Conservation (phyloP, 345 rosid genomes). For the Gossypium arboreum region DNA sequence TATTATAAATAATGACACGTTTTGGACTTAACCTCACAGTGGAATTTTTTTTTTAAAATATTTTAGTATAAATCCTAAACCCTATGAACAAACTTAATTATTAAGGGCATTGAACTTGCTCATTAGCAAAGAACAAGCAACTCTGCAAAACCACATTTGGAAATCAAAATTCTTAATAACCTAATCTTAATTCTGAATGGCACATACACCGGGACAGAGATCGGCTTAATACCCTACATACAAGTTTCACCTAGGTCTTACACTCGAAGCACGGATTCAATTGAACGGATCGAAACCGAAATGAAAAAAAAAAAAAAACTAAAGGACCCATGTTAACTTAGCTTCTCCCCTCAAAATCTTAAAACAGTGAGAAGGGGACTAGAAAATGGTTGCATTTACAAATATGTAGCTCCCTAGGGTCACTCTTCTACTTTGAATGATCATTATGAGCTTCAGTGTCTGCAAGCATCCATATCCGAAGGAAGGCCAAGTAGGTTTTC, state of each 20-base stretch:
- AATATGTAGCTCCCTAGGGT: conserved; percentile 15
- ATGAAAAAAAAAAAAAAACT: neutral
- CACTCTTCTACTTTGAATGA: neutral
- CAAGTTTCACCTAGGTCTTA: neutral
- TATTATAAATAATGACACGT: no score
- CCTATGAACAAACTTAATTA: neutral
- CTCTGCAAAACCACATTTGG: neutral
- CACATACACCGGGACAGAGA: neutral
- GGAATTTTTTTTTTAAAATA: no score
- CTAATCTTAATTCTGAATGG: neutral
- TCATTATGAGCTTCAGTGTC: neutral
- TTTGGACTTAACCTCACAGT: no score
- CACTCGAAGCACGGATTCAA: neutral
- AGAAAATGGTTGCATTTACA: conserved; percentile 13
- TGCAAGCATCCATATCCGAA: conserved; percentile 26
- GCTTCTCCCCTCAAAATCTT: neutral
- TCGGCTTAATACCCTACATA: neutral
- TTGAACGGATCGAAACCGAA: neutral
- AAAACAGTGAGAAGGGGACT: conserved; percentile 17
- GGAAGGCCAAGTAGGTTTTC: conserved; percentile 33
- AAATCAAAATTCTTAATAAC: neutral
- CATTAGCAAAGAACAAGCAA: neutral
- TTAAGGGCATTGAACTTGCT: neutral
- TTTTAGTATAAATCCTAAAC: no score
- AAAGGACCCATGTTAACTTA: neutral